Evolutionary conservation across 371 early-diverging fungal species (phyloP).

Genomic region (Dichotomocladium elegans): DNA sequence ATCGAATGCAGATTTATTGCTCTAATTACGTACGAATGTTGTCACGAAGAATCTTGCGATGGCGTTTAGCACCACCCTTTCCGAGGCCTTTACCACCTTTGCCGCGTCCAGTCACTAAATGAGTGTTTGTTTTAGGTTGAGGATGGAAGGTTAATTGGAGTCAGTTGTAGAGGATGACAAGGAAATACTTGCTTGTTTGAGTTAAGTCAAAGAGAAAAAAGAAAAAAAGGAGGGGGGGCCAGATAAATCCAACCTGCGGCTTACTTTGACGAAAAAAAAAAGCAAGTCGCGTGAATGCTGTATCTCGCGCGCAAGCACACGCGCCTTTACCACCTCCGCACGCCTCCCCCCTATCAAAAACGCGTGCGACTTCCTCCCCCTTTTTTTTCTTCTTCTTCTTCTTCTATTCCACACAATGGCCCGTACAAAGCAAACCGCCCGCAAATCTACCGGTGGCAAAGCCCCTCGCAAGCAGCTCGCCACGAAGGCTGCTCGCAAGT

Average conservation of each 20-base stretch:
- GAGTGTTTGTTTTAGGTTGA: conserved; percentile 5
- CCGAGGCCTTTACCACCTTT: conserved; percentile 98
- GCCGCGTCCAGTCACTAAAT: conserved; percentile 87
- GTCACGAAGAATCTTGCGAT: conserved; percentile 98
- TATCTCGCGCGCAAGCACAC: not conserved
- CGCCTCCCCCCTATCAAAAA: no score
- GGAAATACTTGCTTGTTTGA: not conserved
- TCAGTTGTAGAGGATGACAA: not conserved
- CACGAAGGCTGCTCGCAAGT: conserved; percentile 85
- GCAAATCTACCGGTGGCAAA: conserved; percentile 99
- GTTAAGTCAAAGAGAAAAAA: not conserved
- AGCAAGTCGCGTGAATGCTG: no score
- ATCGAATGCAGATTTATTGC: not conserved
- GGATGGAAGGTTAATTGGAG: no score
- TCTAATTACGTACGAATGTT: conserved; percentile 67
- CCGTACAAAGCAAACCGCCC: conserved; percentile 98
- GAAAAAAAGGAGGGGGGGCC: not conserved
- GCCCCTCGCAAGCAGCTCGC: conserved; percentile 97
- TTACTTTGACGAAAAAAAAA: no score
- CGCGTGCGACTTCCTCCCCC: no score
- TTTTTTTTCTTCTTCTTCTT: not conserved
- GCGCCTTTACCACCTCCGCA: no score
- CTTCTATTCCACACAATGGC: conserved; percentile 65
- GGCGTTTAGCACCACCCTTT: conserved; percentile 98
- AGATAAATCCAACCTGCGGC: no score